Evolutionary conservation across 1,284 basidiomycete genomes (phyloP).

Genomic region (Ustilago nuda): DNA sequence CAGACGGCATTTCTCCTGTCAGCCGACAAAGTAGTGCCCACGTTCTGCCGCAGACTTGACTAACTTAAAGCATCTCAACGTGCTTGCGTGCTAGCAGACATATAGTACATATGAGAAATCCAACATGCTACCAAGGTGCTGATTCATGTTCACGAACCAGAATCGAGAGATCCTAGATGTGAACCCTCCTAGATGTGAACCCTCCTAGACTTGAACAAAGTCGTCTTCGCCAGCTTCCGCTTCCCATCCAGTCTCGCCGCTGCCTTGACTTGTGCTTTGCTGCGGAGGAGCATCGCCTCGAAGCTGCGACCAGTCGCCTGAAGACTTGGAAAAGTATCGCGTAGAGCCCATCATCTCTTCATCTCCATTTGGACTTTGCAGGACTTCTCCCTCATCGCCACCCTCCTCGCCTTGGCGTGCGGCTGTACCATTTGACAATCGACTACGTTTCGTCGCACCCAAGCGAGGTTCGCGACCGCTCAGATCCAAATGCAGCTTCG

Average conservation of each 20-base stretch:
- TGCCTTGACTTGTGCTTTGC: not conserved
- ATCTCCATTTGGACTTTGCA: conserved; percentile 24
- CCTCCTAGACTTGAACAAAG: conserved; percentile 37
- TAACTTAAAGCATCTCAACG: not conserved
- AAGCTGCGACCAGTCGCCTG: conserved; percentile 50
- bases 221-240: conserved; percentile 29
- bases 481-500: conserved; percentile 15
- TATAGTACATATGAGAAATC: not conserved
- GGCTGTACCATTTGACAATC: conserved; percentile 24
- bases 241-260: not conserved
- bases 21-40: not conserved
- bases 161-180: not conserved
- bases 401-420: conserved; percentile 3
- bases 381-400: conserved; percentile 14
- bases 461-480: conserved; percentile 9
- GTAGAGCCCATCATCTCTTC: conserved; percentile 31
- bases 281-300: not conserved
- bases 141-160: not conserved
- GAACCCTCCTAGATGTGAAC: conserved; percentile 6
- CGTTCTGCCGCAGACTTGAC: not conserved
- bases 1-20: not conserved
- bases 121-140: not conserved
- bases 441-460: conserved; percentile 21
- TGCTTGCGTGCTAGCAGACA: not conserved
- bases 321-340: conserved; percentile 23